Evolutionary conservation across 164 flowering plant genomes (phyloP).

Genomic region (Paratinospora sagittata): DNA sequence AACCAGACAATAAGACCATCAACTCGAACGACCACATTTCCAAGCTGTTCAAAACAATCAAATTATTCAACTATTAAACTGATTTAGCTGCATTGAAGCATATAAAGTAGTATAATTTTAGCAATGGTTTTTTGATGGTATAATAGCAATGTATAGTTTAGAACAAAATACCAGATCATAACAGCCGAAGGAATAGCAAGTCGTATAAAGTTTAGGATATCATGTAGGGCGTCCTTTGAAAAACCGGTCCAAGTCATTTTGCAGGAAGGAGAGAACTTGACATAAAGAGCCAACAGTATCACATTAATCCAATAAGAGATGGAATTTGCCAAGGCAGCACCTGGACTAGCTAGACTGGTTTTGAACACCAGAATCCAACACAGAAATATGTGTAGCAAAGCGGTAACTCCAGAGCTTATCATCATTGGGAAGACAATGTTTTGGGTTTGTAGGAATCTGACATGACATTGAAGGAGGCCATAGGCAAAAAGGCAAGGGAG

Average conservation of each 20-base stretch:
- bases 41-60: slow-evolving; percentile 37
- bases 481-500: slow-evolving; percentile 40
- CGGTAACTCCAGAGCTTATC: slow-evolving; percentile 28
- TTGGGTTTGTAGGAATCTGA: slow-evolving; percentile 37
- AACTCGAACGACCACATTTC: slow-evolving; percentile 75
- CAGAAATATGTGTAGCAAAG: slow-evolving; percentile 24
- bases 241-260: slow-evolving; percentile 36
- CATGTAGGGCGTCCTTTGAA: slow-evolving; percentile 31
- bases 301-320: slow-evolving; percentile 34
- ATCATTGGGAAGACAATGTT: slow-evolving; percentile 37
- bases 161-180: slow-evolving; percentile 27
- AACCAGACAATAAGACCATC: slow-evolving; percentile 69
- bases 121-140: not conserved
- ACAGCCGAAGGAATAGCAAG: slow-evolving; percentile 37
- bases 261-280: slow-evolving; percentile 30
- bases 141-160: not conserved
- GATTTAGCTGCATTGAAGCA: too few species aligned
- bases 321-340: slow-evolving; percentile 36
- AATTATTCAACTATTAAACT: not conserved
- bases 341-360: slow-evolving; percentile 25
- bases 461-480: slow-evolving; percentile 34
- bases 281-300: slow-evolving; percentile 24
- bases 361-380: slow-evolving; percentile 36
- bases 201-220: slow-evolving; percentile 25
- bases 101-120: too few species aligned